Evolutionary conservation across 345 rosid species (phyloP), one percentile per base, ranked within the genome.

Genomic region (Syzygium jambos): DNA sequence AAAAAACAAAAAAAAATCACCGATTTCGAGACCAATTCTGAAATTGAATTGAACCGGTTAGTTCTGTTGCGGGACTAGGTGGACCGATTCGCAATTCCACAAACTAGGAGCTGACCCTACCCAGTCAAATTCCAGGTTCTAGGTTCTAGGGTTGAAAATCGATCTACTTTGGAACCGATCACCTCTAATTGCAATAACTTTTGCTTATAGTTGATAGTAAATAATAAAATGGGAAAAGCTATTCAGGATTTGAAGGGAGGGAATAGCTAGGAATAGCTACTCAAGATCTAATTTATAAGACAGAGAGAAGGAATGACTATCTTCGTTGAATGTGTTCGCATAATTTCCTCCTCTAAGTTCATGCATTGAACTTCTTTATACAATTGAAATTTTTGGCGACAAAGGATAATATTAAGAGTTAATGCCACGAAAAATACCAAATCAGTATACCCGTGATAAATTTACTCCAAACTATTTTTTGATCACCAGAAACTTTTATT

Each of bases 11-110:
- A 59, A 59, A 2, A 59, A 59, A 59, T 59, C 16, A 27, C 16
- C 2, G 0, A 6, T 59, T 59, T 1, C 16, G 12, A 11, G 7
- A 27, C 16, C 14, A 6, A 2, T 3, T 0, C 0, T 0, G 1
- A 25, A 57, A 25, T 5, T 25, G 29, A n/a, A 11, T 4, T 11
- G 15, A 14, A 59, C 27, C 1, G 7, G 3, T 11, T 5, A 59
- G 29, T 59, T 25, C 2, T 29, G 27, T 30, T 59, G 7, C 5
- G 5, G 7, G 30, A 25, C 0, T 0, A 25, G 30, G 7, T 11
- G 30, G 7, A 1, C 0, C 3, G 0, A 59, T 59, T 27, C 12
- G 16, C 0, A 0, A 1, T 11, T 25, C 0, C 15, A 27, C 7
- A 59, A 59, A 5, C 12, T 59, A 7, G 30, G 7, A 59, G 5